Conservation (phyloP, 2,329 filamentous ascomycete genomes). For the Escovopsis weberi region DNA sequence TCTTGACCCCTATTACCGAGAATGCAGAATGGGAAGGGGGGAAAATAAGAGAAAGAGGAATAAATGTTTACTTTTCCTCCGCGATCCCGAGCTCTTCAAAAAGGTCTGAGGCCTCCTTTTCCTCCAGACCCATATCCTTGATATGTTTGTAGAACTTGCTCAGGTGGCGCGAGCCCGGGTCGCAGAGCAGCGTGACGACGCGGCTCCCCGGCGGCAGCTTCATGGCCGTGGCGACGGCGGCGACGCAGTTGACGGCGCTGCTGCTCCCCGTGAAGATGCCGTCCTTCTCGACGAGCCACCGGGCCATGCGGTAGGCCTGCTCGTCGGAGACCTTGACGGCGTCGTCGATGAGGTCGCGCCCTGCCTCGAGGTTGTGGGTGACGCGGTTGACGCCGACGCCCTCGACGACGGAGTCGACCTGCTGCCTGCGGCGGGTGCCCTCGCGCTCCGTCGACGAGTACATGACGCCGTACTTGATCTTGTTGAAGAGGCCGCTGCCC, state of each 20-base stretch:
- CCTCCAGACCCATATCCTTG: conserved; percentile 52
- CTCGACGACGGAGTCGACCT: conserved; percentile 93
- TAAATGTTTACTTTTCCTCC: conserved; percentile 2
- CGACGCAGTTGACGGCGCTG: conserved; percentile 91
- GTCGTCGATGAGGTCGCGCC: conserved; percentile 75
- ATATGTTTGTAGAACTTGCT: conserved; percentile 75
- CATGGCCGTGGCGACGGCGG: conserved; percentile 55
- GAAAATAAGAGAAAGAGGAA: conserved; percentile 1
- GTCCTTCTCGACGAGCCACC: conserved; percentile 90
- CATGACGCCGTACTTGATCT: conserved; percentile 88
- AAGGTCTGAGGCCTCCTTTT: conserved; percentile 33
- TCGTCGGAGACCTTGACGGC: conserved; percentile 77
- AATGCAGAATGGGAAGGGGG: neutral
- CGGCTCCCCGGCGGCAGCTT: conserved; percentile 44
- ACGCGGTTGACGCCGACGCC: conserved; percentile 90
- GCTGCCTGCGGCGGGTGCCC: conserved; percentile 74
- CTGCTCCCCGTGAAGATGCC: conserved; percentile 91
- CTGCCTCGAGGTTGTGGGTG: conserved; percentile 86
- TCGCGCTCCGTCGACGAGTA: conserved; percentile 81
- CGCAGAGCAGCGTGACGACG: conserved; percentile 74
- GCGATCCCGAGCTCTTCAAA: conserved; percentile 35
- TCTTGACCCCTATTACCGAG: neutral
- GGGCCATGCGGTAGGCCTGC: conserved; percentile 86
- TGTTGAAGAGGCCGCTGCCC: conserved; percentile 86
- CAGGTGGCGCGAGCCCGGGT: conserved; percentile 67